A percentile compares a stretch with the other conserved stretches of the same genome.
Evolutionary conservation across 805 yeast genomes (phyloP).

Genomic region (Pichia heedii): DNA sequence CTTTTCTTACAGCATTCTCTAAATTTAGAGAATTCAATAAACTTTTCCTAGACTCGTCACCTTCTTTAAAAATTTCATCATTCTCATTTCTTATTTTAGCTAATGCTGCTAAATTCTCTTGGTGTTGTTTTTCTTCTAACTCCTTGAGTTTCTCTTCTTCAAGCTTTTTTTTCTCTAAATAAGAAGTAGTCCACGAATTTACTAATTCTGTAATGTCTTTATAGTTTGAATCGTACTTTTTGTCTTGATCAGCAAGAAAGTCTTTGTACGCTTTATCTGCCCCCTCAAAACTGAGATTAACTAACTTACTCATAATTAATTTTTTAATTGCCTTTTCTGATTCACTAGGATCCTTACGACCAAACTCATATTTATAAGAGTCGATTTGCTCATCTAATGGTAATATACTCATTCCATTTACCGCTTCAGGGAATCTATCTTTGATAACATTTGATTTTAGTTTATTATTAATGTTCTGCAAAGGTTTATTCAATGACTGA

Average conservation of each 20-base stretch:
- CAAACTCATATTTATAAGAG: neutral
- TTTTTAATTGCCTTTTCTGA: slow-evolving; percentile 1
- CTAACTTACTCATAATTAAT: neutral
- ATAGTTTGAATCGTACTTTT: neutral
- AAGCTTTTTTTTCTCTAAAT: neutral
- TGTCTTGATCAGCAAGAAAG: neutral
- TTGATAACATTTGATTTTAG: too few relatives aligned
- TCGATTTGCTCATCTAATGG: slow-evolving; percentile 4
- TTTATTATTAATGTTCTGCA: too few relatives aligned
- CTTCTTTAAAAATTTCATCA: neutral
- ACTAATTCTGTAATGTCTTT: slow-evolving; percentile 3
- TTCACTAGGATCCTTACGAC: neutral
- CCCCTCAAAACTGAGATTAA: neutral
- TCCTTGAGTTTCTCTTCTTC: neutral
- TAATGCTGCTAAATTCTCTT: neutral
- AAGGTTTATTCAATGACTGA: too few relatives aligned
- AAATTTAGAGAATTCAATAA: neutral
- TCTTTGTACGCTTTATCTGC: neutral
- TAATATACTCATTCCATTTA: too few relatives aligned
- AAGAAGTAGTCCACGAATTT: slow-evolving; percentile 1
- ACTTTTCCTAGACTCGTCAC: neutral
- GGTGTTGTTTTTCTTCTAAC: neutral
- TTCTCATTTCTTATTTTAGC: neutral
- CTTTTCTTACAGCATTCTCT: neutral
- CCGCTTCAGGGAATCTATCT: too few relatives aligned